Conservation (phyloP, 2,329 filamentous ascomycete genomes). For the Penicillium sp. region DNA sequence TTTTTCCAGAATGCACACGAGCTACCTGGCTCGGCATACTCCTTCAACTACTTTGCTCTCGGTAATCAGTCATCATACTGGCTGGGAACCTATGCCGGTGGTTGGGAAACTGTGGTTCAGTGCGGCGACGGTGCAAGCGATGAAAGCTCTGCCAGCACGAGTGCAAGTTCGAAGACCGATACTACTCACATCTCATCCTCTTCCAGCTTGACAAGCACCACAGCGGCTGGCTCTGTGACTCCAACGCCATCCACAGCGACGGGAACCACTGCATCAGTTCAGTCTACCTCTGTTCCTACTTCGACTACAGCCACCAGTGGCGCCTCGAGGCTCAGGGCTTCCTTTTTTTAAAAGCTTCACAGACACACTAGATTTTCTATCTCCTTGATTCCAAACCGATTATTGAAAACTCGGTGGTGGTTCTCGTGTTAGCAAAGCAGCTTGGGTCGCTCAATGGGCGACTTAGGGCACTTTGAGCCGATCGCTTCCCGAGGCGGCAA, state of each 20-base stretch:
- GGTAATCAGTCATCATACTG: constrained; percentile 24
- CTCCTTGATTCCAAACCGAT: too few species aligned
- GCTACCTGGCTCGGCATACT: constrained; percentile 27
- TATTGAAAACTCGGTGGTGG: too few species aligned
- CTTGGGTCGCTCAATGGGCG: too few species aligned
- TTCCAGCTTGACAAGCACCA: constrained; percentile 6
- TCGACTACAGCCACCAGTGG: constrained; percentile 20
- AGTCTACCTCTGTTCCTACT: constrained; percentile 7
- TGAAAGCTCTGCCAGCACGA: constrained; percentile 14
- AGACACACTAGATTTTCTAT: too few species aligned
- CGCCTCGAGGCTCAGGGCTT: constrained; percentile 15
- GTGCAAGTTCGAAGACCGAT: constrained; percentile 11
- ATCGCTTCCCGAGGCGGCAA: background rate
- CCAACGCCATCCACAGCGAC: constrained; percentile 2
- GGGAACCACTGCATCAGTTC: constrained; percentile 1
- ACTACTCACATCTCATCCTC: constrained; percentile 1
- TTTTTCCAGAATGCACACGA: constrained; percentile 32
- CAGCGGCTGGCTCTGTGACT: constrained; percentile 3
- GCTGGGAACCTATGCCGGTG: constrained; percentile 25
- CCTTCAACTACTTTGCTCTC: constrained; percentile 28
- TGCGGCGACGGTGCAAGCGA: constrained; percentile 17
- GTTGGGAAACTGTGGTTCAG: constrained; percentile 26
- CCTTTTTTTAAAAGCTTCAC: constrained; percentile 1
- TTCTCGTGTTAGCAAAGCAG: too few species aligned
- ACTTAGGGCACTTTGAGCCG: background rate